Evolutionary conservation across 108 stramenopile genomes (phyloP).

Genomic region (Fragilariopsis cylindrus): DNA sequence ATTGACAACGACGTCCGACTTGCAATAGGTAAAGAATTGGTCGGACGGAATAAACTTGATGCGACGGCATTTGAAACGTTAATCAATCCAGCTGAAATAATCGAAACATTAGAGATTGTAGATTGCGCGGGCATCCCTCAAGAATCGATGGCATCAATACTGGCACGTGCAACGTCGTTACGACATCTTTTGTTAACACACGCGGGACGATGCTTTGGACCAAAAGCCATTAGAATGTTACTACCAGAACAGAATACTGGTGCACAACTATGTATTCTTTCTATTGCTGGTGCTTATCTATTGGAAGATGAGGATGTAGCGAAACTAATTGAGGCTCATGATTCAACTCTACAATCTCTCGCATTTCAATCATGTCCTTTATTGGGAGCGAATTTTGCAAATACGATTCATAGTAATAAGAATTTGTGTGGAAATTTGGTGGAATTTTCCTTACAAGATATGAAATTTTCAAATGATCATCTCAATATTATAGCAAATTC

Average conservation of each 20-base stretch:
- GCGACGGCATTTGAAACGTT: constrained; percentile 72
- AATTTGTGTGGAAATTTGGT: constrained; percentile 25
- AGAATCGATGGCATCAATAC: constrained; percentile 42
- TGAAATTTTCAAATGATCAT: constrained; percentile 44
- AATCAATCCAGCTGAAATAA: constrained; percentile 47
- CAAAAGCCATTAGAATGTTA: constrained; percentile 51
- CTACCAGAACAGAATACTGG: constrained; percentile 20
- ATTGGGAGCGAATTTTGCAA: constrained; percentile 51
- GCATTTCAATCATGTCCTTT: constrained; percentile 74
- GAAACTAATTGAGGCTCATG: constrained; percentile 45
- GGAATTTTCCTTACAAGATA: constrained; percentile 70
- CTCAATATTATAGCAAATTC: constrained; percentile 42
- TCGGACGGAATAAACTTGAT: constrained; percentile 60
- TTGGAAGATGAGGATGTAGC: constrained; percentile 68
- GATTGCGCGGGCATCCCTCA: constrained; percentile 77
- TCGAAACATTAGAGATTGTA: constrained; percentile 71
- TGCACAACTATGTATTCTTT: constrained; percentile 50
- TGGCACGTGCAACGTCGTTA: constrained; percentile 32
- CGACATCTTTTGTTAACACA: constrained; percentile 62
- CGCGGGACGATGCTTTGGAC: constrained; percentile 79
- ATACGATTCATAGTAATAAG: constrained; percentile 25
- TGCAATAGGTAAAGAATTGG: constrained; percentile 60
- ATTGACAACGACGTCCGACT: constrained; percentile 65
- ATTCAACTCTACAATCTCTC: constrained; percentile 61
- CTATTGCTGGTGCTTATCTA: constrained; percentile 78